phyloP scores from a whole-genome alignment of 495 filamentous ascomycete genomes.

The Annulohypoxylon moriforme region DNA sequence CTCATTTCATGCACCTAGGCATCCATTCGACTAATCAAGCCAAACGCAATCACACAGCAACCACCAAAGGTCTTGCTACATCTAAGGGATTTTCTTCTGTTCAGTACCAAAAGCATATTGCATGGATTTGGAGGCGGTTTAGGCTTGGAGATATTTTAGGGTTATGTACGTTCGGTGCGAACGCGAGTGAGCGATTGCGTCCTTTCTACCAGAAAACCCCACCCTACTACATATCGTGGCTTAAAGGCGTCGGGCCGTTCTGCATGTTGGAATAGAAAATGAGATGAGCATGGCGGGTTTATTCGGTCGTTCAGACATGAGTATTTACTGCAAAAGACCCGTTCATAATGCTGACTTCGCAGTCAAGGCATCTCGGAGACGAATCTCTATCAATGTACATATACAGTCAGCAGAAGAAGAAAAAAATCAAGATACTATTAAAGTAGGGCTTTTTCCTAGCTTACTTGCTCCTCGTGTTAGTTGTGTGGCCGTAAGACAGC shows the following conservation, averaged over 20 bases:
- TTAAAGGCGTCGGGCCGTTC: conserved; percentile 9
- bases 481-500: background rate
- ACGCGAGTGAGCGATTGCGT: background rate
- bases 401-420: conserved; percentile 6
- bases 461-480: background rate
- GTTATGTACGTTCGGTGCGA: background rate
- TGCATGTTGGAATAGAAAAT: conserved; percentile 30
- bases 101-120: conserved; percentile 29
- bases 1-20: background rate
- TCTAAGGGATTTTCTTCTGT: conserved; percentile 23
- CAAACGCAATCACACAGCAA: conserved; percentile 5
- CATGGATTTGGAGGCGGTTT: conserved; percentile 13
- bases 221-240: background rate
- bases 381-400: conserved; percentile 8
- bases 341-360: conserved; percentile 7
- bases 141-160: conserved; percentile 5
- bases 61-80: background rate
- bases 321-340: background rate
- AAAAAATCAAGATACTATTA: conserved; percentile 7
- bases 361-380: conserved; percentile 10
- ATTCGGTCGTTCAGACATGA: conserved; percentile 2
- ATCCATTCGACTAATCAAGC: background rate
- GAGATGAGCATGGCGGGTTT: conserved; percentile 25
- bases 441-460: background rate
- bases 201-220: conserved; percentile 2